A percentile compares a stretch with the other conserved stretches of the same genome.
phyloP scores from a whole-genome alignment of 2,329 filamentous ascomycete species.

The Calonectria hongkongensis region DNA sequence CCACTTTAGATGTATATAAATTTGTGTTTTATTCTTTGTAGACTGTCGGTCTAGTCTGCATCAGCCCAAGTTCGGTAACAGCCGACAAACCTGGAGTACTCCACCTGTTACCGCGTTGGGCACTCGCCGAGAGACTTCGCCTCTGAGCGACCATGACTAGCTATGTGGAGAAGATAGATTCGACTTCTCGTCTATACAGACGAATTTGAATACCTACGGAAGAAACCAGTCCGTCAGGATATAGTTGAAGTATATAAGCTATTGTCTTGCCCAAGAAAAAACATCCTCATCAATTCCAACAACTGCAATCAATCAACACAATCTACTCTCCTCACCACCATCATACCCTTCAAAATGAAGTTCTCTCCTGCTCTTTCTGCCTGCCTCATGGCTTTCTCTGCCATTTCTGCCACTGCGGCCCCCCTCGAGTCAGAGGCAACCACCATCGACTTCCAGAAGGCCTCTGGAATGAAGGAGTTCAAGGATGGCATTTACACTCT shows the following conservation, averaged over 20 bases:
- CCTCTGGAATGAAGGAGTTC: conserved; percentile 13
- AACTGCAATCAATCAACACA: neutral
- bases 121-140: neutral
- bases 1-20: too few relatives aligned
- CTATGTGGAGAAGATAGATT: neutral
- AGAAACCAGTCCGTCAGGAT: neutral
- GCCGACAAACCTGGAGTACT: neutral
- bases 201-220: neutral
- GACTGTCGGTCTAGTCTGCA: neutral
- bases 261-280: neutral
- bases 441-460: conserved; percentile 14
- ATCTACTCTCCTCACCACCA: neutral
- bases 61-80: neutral
- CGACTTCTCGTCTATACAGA: neutral
- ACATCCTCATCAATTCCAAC: neutral
- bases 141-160: neutral
- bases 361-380: conserved; percentile 3
- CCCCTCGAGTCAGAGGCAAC: neutral
- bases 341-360: conserved; percentile 8
- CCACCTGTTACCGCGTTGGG: neutral
- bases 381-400: conserved; percentile 9
- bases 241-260: neutral
- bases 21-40: neutral
- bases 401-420: neutral
- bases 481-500: conserved; percentile 3